Percentiles rank a stretch among this genome's conserved stretches.
Conservation (phyloP, 495 filamentous ascomycete genomes). For the Mycothermus thermophilus region DNA sequence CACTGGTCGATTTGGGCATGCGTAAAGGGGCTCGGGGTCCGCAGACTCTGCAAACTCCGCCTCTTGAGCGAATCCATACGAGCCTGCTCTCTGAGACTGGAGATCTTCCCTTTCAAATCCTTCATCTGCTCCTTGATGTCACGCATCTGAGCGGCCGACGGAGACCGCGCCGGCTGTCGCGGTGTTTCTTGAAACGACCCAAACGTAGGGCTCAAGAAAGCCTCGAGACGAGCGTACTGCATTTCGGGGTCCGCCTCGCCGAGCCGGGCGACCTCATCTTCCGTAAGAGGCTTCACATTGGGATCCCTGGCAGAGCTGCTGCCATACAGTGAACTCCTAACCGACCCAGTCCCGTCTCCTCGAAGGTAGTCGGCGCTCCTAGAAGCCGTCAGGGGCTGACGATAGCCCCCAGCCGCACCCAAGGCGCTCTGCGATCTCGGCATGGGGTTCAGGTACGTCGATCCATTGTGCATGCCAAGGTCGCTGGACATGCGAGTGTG, state of each 20-base stretch:
- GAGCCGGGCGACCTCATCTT: slow-evolving; percentile 23
- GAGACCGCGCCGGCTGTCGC: slow-evolving; percentile 30
- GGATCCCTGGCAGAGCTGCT: slow-evolving; percentile 12
- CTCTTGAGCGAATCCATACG: slow-evolving; percentile 71
- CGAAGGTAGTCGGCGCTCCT: slow-evolving; percentile 26
- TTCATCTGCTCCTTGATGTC: slow-evolving; percentile 87
- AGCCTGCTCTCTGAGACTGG: slow-evolving; percentile 65
- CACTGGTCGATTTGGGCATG: slow-evolving; percentile 54
- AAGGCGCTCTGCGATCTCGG: slow-evolving; percentile 35
- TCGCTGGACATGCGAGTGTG: slow-evolving; percentile 34
- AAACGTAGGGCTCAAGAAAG: slow-evolving; percentile 27
- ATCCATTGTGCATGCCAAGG: slow-evolving; percentile 25
- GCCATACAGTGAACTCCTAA: slow-evolving; percentile 8
- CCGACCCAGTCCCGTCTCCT: slow-evolving; percentile 10
- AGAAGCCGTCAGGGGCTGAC: slow-evolving; percentile 25
- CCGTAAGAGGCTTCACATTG: slow-evolving; percentile 24
- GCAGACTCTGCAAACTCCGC: slow-evolving; percentile 68
- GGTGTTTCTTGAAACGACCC: slow-evolving; percentile 16
- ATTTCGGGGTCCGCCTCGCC: slow-evolving; percentile 11
- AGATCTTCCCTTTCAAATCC: slow-evolving; percentile 82
- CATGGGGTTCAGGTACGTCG: slow-evolving; percentile 19
- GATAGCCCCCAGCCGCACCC: slow-evolving; percentile 35
- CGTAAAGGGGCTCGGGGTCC: slow-evolving; percentile 74
- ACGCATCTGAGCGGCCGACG: slow-evolving; percentile 57
- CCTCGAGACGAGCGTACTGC: slow-evolving; percentile 19